A percentile compares a stretch with the other conserved stretches of the same genome.
Conservation (phyloP, 257 asterid genomes). For the Nicotiana knightiana region DNA sequence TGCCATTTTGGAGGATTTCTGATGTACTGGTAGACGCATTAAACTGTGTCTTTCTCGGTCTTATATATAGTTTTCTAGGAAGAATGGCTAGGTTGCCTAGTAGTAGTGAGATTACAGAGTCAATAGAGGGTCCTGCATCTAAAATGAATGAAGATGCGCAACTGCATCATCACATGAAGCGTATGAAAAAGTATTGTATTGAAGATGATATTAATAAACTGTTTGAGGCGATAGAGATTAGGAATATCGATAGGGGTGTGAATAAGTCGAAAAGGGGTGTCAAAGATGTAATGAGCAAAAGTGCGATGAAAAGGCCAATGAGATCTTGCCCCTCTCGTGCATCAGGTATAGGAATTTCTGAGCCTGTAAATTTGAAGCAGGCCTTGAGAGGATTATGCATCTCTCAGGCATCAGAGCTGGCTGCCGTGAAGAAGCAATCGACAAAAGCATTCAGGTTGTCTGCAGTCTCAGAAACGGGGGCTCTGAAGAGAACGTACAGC, state of each 20-base stretch:
- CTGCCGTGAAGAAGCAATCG: conserved; percentile 62
- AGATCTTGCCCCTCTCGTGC: conserved; percentile 38
- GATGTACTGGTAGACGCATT: neutral
- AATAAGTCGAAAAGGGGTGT: conserved; percentile 17
- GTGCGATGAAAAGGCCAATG: conserved; percentile 89
- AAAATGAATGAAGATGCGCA: conserved; percentile 15
- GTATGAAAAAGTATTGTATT: conserved; percentile 30
- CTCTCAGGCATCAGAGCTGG: conserved; percentile 96
- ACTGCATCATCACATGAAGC: conserved; percentile 19
- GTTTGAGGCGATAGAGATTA: conserved; percentile 61
- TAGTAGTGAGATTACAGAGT: conserved; percentile 57
- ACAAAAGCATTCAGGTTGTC: conserved; percentile 43
- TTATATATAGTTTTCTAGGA: conserved; percentile 9
- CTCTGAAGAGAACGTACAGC: conserved; percentile 30
- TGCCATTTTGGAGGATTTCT: conserved; percentile 12
- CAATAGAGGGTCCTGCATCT: conserved; percentile 24
- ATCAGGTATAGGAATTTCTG: conserved; percentile 66
- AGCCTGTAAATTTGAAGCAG: conserved; percentile 73
- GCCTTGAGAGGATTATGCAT: conserved; percentile 90
- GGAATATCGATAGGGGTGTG: conserved; percentile 29
- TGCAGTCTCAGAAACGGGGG: conserved; percentile 35
- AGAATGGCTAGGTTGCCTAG: conserved; percentile 30
- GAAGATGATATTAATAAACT: conserved; percentile 69
- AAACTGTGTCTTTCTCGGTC: neutral
- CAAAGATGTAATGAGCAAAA: conserved; percentile 29